Evolutionary conservation across 768 basidiomycete species (phyloP).

Genomic region (Saitozyma sp.): DNA sequence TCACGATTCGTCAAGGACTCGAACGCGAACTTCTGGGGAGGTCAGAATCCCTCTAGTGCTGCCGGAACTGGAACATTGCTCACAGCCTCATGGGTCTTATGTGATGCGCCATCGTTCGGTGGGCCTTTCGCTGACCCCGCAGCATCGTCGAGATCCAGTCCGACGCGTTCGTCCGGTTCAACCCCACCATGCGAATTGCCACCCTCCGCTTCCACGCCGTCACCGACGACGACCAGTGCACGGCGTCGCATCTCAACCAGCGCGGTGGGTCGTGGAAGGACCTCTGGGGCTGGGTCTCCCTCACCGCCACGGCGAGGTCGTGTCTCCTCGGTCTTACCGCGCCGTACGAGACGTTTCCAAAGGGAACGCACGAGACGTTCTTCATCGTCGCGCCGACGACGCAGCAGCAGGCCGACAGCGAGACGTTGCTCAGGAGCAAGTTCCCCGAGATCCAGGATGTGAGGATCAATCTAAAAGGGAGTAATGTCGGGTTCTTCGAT

Average conservation of each 20-base stretch:
- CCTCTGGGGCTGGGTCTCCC: slow-evolving; percentile 71
- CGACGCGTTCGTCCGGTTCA: slow-evolving; percentile 65
- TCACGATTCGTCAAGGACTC: not conserved
- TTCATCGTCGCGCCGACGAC: slow-evolving; percentile 65
- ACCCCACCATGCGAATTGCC: slow-evolving; percentile 64
- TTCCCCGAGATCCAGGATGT: slow-evolving; percentile 59
- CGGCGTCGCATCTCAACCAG: slow-evolving; percentile 46
- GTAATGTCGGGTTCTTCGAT: slow-evolving; percentile 60
- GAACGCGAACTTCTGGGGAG: not conserved
- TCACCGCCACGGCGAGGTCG: slow-evolving; percentile 66
- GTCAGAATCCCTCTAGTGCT: not conserved
- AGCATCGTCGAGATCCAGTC: slow-evolving; percentile 68
- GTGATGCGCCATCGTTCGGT: not conserved
- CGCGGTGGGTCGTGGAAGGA: slow-evolving; percentile 33
- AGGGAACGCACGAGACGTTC: slow-evolving; percentile 64
- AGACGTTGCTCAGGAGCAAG: slow-evolving; percentile 57
- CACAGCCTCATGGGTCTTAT: not conserved
- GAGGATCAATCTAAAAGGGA: slow-evolving; percentile 51
- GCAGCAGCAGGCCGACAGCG: slow-evolving; percentile 53
- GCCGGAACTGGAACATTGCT: not conserved
- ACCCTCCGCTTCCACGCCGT: slow-evolving; percentile 59
- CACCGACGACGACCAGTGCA: slow-evolving; percentile 43
- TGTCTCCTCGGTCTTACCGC: slow-evolving; percentile 63
- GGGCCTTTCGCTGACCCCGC: not conserved
- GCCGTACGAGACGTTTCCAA: slow-evolving; percentile 41